Evolutionary conservation across 495 filamentous ascomycete genomes (phyloP).

Genomic region (Entonaema liquescens): DNA sequence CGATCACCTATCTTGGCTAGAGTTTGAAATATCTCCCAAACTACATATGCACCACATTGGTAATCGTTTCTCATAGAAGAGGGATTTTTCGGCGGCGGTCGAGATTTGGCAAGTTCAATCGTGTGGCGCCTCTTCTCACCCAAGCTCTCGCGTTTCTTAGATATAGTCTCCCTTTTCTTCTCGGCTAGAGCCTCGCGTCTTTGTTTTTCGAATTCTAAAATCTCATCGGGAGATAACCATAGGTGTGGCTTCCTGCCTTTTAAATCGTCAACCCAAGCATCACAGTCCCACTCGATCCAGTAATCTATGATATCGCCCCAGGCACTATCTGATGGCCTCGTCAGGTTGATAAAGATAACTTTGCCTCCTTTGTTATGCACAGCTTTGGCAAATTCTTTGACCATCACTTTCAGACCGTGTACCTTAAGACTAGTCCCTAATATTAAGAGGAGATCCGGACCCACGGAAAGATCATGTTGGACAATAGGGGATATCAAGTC

Average conservation of each 20-base stretch:
- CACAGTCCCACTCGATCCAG: constrained; percentile 76
- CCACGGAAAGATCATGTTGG: constrained; percentile 67
- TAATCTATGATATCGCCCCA: constrained; percentile 75
- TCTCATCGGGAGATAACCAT: constrained; percentile 59
- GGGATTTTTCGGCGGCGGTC: constrained; percentile 44
- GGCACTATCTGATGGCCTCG: constrained; percentile 70
- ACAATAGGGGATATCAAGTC: constrained; percentile 68
- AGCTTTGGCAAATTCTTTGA: constrained; percentile 74
- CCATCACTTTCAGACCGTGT: constrained; percentile 72
- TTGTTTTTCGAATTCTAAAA: constrained; percentile 48
- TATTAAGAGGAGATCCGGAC: constrained; percentile 71
- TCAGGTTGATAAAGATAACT: constrained; percentile 74
- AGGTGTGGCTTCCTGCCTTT: constrained; percentile 63
- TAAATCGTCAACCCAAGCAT: constrained; percentile 71
- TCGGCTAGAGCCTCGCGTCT: constrained; percentile 43
- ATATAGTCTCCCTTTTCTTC: constrained; percentile 41
- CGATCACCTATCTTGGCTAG: constrained; percentile 44
- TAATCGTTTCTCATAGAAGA: constrained; percentile 48
- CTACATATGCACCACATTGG: constrained; percentile 44
- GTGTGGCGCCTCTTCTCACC: constrained; percentile 33
- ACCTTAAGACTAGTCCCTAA: constrained; percentile 74
- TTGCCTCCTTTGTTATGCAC: constrained; percentile 70
- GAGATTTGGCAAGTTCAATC: constrained; percentile 36
- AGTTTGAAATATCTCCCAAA: constrained; percentile 47
- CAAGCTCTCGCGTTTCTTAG: constrained; percentile 44